Conservation (phyloP, 371 early-diverging fungal species). For the Rhizopus arrhizus region DNA sequence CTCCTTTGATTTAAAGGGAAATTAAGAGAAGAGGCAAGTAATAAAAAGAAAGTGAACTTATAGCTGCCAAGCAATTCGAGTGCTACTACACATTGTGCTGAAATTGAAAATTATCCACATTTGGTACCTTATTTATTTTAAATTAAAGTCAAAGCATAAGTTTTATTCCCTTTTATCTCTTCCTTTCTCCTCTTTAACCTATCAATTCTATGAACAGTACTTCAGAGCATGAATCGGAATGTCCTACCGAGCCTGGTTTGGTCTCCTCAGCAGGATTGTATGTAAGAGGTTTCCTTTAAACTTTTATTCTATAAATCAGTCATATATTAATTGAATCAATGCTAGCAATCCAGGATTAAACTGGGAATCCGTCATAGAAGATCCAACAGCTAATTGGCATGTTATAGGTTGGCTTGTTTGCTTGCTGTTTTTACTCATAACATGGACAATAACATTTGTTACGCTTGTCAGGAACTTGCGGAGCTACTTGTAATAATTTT, state of each 20-base stretch:
- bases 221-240: slow-evolving; percentile 8
- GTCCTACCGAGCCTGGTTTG: slow-evolving; percentile 27
- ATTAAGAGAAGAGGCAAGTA: no score
- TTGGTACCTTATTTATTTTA: no score
- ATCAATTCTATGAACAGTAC: slow-evolving; percentile 1
- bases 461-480: slow-evolving; percentile 34
- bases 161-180: no score
- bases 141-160: no score
- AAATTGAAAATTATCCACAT: no score
- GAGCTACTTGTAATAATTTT: slow-evolving; percentile 39
- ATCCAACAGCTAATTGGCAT: slow-evolving; percentile 44
- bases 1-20: no score
- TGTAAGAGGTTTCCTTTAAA: background rate
- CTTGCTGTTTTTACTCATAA: slow-evolving; percentile 31
- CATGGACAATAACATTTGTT: slow-evolving; percentile 36
- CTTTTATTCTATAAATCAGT: background rate
- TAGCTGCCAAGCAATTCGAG: no score
- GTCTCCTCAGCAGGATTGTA: slow-evolving; percentile 24
- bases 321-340: background rate
- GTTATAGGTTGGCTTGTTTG: slow-evolving; percentile 51
- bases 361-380: slow-evolving; percentile 15
- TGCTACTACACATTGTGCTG: no score
- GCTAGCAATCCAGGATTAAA: slow-evolving; percentile 24
- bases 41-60: no score
- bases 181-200: no score